Evolutionary conservation across 306 rosid genomes (phyloP), one percentile per base, ranked within the genome.

Genomic region (Dryas octopetala): DNA sequence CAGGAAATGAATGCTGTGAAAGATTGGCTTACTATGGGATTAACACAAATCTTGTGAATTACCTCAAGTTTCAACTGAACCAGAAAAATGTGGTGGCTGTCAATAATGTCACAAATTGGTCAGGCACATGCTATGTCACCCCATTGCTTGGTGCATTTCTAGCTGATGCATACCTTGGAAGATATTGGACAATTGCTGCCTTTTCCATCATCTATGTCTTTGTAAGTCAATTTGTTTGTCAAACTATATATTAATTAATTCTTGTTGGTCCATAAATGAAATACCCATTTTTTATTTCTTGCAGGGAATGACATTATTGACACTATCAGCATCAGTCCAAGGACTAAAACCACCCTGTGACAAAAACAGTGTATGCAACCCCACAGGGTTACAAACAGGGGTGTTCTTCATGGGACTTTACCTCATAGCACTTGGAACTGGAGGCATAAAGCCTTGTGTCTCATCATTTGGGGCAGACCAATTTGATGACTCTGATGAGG

Each of bases 91-190:
- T 61, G 49, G 81, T 70, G n/a, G 76, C 50, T 12, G 54, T 70
- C n/a, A 70, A 70, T 26, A 78, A 70, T 70, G 76, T 78, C 48
- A 78, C 81, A 6, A 78, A 62, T 52, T 78, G 76, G 76, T 62
- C 66, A 4, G 76, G 81, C 14, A 70, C 76, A 10, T 78, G 76
- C 50, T 62, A 70, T 43, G 58, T 78, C 64, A 78, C 80, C 8
- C 80, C 80, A 14, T 45, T 62, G 19, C 71, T 74, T 74, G 83
- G 80, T 16, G 83, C 83, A 14, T 80, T 80, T 75, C 73, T 69
- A 62, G 83, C 73, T 40, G 80, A 75, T 69, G 83, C 80, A 62
- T 80, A 69, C 71, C 41, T 68, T 13, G 80, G 76, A 69, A 61
- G 80, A 80, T 80, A 53, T 54, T 70, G 67, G 76, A 53, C 76